Evolutionary conservation across 441 rosid genomes (phyloP).

Genomic region (Erysimum cheiri): DNA sequence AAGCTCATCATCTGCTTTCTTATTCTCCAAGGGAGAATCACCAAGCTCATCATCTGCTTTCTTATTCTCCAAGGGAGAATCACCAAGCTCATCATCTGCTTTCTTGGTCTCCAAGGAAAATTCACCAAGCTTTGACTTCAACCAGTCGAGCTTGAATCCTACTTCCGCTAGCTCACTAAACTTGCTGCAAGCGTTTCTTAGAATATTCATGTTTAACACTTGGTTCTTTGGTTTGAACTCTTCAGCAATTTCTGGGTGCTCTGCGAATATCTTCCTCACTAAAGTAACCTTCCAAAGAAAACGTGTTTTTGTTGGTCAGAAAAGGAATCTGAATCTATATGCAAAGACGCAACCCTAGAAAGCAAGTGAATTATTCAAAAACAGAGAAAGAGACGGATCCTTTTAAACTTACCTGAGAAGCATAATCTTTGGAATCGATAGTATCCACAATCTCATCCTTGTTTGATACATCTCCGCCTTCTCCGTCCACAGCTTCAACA

Average conservation of each 20-base stretch:
- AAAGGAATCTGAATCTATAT: not conserved
- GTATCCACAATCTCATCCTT: conserved; percentile 16
- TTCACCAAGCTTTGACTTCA: conserved; percentile 19
- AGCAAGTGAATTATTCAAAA: not conserved
- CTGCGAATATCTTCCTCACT: conserved; percentile 20
- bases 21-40: not conserved
- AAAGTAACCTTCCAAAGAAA: conserved; percentile 13
- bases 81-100: not conserved
- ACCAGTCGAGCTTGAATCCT: conserved; percentile 26
- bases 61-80: not conserved
- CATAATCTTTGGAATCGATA: conserved; percentile 18
- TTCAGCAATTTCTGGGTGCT: conserved; percentile 17
- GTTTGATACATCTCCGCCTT: conserved; percentile 6
- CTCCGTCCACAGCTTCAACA: conserved; percentile 12
- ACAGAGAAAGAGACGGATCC: not conserved
- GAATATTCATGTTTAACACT: conserved; percentile 7
- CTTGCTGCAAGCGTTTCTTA: not conserved
- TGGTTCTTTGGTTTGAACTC: conserved; percentile 8
- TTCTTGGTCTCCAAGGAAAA: not conserved
- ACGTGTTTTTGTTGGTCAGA: not conserved
- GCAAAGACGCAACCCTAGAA: not conserved
- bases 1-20: not conserved
- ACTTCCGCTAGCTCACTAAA: conserved; percentile 12
- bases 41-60: conserved; percentile 3
- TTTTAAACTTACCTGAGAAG: conserved; percentile 27